These are phyloP conservation scores for Chlamydomonas sphaeroides DNA, from an alignment of 139 green algal genomes.

Conservation along the genomic window DNA sequence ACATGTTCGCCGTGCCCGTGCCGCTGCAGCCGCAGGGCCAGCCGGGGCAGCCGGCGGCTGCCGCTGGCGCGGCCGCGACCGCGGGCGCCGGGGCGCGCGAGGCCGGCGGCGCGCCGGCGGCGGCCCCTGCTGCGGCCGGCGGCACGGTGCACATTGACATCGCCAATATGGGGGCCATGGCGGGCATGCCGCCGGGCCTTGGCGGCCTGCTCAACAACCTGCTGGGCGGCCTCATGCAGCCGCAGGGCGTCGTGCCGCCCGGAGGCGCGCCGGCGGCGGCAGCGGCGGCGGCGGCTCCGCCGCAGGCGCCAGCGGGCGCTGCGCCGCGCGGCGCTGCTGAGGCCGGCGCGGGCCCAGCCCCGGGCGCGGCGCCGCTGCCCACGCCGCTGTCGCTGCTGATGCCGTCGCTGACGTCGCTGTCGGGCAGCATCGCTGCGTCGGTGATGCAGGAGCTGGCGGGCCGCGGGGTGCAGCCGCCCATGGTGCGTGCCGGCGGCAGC, in stretches of 20 bases:
- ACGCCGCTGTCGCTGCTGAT: conserved; percentile 18
- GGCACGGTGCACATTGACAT: neutral
- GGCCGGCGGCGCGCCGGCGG: neutral
- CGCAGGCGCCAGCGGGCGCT: neutral
- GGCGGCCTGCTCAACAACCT: neutral
- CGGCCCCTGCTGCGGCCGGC: neutral
- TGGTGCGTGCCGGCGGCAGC: neutral
- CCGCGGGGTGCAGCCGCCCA: conserved; percentile 1
- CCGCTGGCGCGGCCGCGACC: neutral
- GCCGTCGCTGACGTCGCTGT: conserved; percentile 26
- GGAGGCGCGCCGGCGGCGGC: neutral
- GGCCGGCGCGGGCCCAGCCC: neutral
- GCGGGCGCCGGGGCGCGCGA: neutral
- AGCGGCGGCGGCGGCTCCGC: too few relatives aligned
- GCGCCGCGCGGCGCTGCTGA: neutral
- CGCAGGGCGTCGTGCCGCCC: neutral
- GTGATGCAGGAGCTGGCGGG: conserved; percentile 12
- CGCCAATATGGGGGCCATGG: neutral
- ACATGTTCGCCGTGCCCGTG: neutral
- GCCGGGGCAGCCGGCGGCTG: neutral
- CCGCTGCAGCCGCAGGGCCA: neutral
- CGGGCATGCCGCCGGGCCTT: neutral
- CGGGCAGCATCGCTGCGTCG: conserved; percentile 14
- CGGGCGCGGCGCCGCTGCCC: neutral
- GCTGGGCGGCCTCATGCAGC: neutral